Percentiles rank a stretch among this genome's conserved stretches.
phyloP scores from a whole-genome alignment of 148 eudicot species.

The Spergularia marina region DNA sequence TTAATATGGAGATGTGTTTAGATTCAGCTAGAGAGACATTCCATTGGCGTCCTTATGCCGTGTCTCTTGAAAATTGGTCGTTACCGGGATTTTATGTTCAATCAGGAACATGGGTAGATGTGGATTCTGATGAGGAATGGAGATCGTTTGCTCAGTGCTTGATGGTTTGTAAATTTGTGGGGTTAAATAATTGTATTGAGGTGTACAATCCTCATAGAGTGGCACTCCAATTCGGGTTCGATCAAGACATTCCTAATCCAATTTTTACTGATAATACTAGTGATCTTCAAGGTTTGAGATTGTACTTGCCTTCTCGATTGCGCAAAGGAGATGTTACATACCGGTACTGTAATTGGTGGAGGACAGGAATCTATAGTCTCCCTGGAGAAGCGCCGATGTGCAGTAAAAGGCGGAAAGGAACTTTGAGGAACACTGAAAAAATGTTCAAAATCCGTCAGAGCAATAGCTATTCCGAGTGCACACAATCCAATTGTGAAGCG shows the following conservation, averaged over 20 bases:
- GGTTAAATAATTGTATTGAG: not conserved
- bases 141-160: not conserved
- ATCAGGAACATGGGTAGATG: conserved; percentile 7
- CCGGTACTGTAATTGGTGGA: conserved; percentile 12
- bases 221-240: not conserved
- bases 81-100: conserved; percentile 7
- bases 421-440: not conserved
- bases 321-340: conserved; percentile 8
- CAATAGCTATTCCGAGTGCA: no score
- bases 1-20: no score
- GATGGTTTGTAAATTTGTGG: conserved; percentile 1
- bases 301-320: conserved; percentile 12
- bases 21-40: no score
- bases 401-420: not conserved
- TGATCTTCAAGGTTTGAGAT: not conserved
- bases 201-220: conserved; percentile 12
- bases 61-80: not conserved
- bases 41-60: conserved; percentile 1
- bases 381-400: not conserved
- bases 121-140: conserved; percentile 5
- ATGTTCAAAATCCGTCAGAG: no score
- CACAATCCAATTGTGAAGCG: no score
- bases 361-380: not conserved
- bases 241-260: conserved; percentile 4
- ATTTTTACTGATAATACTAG: not conserved